These are phyloP conservation scores for Cryptosporidium meleagridis DNA, from an alignment of 169 alveolate genomes.

Conservation along the genomic window DNA sequence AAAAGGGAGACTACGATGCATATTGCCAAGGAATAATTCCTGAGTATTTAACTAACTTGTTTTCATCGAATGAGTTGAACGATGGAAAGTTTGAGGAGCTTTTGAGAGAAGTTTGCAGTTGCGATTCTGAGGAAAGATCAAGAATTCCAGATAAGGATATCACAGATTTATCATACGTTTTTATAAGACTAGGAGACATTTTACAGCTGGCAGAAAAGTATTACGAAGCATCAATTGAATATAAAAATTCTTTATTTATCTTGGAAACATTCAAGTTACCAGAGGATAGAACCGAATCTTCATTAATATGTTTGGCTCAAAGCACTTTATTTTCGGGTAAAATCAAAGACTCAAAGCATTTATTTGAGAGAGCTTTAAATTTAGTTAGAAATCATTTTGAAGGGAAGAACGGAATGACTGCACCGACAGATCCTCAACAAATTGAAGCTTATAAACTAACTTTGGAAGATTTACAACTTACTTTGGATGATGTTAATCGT, in stretches of 20 bases:
- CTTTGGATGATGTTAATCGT: slow-evolving; percentile 54
- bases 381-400: slow-evolving; percentile 34
- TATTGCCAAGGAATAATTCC: slow-evolving; percentile 70
- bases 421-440: slow-evolving; percentile 29
- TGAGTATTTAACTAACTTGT: slow-evolving; percentile 32
- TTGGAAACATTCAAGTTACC: slow-evolving; percentile 44
- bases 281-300: slow-evolving; percentile 41
- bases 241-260: slow-evolving; percentile 42
- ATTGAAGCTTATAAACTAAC: slow-evolving; percentile 58
- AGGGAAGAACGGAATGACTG: slow-evolving; percentile 49
- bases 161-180: slow-evolving; percentile 49
- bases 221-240: slow-evolving; percentile 48
- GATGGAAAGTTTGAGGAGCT: slow-evolving; percentile 56
- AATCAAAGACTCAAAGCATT: slow-evolving; percentile 24
- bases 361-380: slow-evolving; percentile 51
- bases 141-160: slow-evolving; percentile 56
- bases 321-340: slow-evolving; percentile 62
- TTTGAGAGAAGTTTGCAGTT: slow-evolving; percentile 11
- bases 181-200: slow-evolving; percentile 64
- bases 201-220: slow-evolving; percentile 67
- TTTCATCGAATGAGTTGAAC: slow-evolving; percentile 12
- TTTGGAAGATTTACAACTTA: slow-evolving; percentile 64
- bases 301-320: slow-evolving; percentile 71
- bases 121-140: slow-evolving; percentile 7
- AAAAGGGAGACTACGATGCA: slow-evolving; percentile 23